Evolutionary conservation across 768 basidiomycete genomes (phyloP).

Genomic region (Boletus vinaceobasis): DNA sequence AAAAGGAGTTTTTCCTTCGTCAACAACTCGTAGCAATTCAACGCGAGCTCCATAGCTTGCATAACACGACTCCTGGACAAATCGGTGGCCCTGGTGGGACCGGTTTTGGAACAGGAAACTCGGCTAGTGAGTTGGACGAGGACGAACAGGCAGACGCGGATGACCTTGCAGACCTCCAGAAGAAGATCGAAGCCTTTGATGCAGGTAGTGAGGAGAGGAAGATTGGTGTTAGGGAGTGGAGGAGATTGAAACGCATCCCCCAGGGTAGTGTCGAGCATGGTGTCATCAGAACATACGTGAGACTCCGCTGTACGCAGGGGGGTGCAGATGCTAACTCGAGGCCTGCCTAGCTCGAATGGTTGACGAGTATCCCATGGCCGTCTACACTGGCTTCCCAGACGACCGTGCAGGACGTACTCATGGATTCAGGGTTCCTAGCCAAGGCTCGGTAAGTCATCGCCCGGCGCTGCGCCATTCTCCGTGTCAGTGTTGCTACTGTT

Average conservation of each 20-base stretch:
- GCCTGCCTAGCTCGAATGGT: conserved; percentile 69
- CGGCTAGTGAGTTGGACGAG: conserved; percentile 59
- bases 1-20: conserved; percentile 82
- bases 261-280: conserved; percentile 88
- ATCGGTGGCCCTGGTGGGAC: conserved; percentile 8
- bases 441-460: conserved; percentile 49
- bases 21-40: conserved; percentile 82
- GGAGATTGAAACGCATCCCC: conserved; percentile 81
- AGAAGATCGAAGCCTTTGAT: conserved; percentile 71
- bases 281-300: conserved; percentile 78
- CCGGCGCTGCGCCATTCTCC: background rate
- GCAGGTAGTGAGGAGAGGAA: conserved; percentile 76
- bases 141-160: conserved; percentile 80
- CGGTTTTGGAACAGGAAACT: conserved; percentile 25
- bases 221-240: conserved; percentile 80
- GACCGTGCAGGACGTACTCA: conserved; percentile 36
- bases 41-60: conserved; percentile 64
- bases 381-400: conserved; percentile 30
- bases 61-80: conserved; percentile 30
- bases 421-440: conserved; percentile 57
- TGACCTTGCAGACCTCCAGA: conserved; percentile 68
- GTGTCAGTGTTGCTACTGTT: background rate
- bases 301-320: conserved; percentile 22
- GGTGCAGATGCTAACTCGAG: conserved; percentile 6
- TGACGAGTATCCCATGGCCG: conserved; percentile 83